phyloP scores from a whole-genome alignment of 345 rosid genomes.

The Rhodamnia argentea region DNA sequence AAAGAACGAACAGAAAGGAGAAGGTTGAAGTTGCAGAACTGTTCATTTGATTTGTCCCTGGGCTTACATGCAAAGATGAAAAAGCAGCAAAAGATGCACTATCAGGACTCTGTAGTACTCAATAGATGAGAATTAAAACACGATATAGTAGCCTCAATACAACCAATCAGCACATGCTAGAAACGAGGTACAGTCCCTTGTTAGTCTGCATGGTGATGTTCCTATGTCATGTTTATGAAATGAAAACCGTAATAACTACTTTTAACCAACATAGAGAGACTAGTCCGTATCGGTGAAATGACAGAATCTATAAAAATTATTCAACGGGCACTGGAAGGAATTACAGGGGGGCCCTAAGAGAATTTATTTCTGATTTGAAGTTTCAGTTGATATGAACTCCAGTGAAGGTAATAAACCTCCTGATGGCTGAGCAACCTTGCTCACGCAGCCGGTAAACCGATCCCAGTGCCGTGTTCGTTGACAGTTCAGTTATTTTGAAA shows the following conservation, averaged over 20 bases:
- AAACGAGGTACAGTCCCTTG: not conserved
- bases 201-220: not conserved
- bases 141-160: not conserved
- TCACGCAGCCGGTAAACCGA: not conserved
- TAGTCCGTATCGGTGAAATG: not conserved
- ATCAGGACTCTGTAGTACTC: not conserved
- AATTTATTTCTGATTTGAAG: not conserved
- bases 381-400: not conserved
- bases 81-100: not conserved
- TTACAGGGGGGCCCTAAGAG: not conserved
- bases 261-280: not conserved
- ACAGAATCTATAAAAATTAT: not conserved
- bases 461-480: not conserved
- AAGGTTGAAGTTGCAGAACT: not conserved
- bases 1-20: not conserved
- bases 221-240: not conserved
- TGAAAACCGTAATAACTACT: not conserved
- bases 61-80: not conserved
- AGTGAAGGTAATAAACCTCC: not conserved
- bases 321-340: not conserved
- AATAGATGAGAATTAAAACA: not conserved
- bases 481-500: not conserved
- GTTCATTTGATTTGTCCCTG: not conserved
- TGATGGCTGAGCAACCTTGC: not conserved
- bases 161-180: not conserved